Evolutionary conservation across 805 yeast genomes (phyloP), one percentile per base, ranked within the genome.

Genomic region (Debaryomyces prosopidis): DNA sequence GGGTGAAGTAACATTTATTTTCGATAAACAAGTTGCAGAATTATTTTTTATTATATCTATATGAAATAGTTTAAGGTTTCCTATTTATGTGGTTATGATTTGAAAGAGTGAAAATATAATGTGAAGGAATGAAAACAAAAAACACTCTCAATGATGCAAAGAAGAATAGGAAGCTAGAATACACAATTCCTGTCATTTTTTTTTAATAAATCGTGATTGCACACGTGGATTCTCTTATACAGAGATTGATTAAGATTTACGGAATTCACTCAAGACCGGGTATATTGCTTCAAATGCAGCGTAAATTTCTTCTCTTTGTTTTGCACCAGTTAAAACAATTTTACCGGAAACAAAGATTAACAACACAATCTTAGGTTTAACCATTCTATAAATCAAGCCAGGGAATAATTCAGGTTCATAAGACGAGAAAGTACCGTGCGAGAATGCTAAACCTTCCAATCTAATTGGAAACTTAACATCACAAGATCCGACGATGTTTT

Each of bases 351-450:
- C 99, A 67, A 94, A 94, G 57, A 94, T 91, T 70, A 94, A 79
- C 60, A 94, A 74, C 43, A 94, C 99, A 71, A 94, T 94, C 69
- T 94, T 94, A 14, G 99, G 99, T 67, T 92, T 92, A 57, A 94
- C 99, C 99, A 94, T 94, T 79, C 99, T 89, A 77, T 94, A 94
- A 71, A 94, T 94, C 58, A 94, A 79, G 62, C 99, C 99, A 2
- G 99, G 99, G 69, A 94, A 94, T 63, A 94, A 76, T 69, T 94
- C 99, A 3, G 99, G 99, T 69, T 94, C 99, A 63, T 94, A 94
- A 14, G 97, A 89, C 52, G 96, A 87, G 92, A 94, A 94, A 73
- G 96, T 89, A 48, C 99, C 99, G 79, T 94, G 99, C 56, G 95
- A 84, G 66, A 91, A 94, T 3, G 99, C 99, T 59, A 94, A 79